Percentiles rank a stretch among this genome's conserved stretches.
phyloP scores from a whole-genome alignment of 768 basidiomycete genomes.

The Mycena haematopus region DNA sequence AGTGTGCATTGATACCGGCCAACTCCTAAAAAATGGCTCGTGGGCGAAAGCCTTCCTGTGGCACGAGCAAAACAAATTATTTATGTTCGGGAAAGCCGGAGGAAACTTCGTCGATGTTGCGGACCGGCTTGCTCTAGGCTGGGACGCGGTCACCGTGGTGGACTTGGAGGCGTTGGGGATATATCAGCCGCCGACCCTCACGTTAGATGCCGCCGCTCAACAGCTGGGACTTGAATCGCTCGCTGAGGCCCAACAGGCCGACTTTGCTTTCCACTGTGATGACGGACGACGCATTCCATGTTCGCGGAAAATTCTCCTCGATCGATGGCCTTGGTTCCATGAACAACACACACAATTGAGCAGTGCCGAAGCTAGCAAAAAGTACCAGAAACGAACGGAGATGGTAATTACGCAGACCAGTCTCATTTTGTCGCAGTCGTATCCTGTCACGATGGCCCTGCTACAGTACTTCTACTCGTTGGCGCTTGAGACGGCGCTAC shows the following conservation, averaged over 20 bases:
- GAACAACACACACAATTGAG: constrained; percentile 12
- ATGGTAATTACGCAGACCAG: constrained; percentile 11
- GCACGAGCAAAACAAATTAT: constrained; percentile 22
- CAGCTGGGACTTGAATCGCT: constrained; percentile 19
- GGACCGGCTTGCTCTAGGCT: constrained; percentile 1
- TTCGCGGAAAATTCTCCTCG: constrained; percentile 14
- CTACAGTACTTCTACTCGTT: constrained; percentile 31
- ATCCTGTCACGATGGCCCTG: constrained; percentile 26
- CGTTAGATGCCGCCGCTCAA: constrained; percentile 13
- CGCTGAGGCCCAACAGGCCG: constrained; percentile 2
- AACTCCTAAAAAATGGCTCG: constrained; percentile 7
- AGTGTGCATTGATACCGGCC: constrained; percentile 21
- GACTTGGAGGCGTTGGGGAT: constrained; percentile 31
- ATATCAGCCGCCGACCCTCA: constrained; percentile 27
- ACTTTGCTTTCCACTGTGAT: constrained; percentile 29
- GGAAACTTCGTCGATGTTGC: not conserved
- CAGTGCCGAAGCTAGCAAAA: not conserved
- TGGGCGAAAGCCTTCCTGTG: constrained; percentile 26
- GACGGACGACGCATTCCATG: constrained; percentile 29
- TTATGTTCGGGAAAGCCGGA: constrained; percentile 24
- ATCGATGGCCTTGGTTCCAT: constrained; percentile 29
- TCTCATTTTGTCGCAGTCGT: constrained; percentile 22
- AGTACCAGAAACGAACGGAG: constrained; percentile 9
- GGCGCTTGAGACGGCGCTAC: constrained; percentile 25
- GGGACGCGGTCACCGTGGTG: constrained; percentile 20